Conservation (phyloP, 352 stramenopile genomes). For the Globisporangium mamillatum region DNA sequence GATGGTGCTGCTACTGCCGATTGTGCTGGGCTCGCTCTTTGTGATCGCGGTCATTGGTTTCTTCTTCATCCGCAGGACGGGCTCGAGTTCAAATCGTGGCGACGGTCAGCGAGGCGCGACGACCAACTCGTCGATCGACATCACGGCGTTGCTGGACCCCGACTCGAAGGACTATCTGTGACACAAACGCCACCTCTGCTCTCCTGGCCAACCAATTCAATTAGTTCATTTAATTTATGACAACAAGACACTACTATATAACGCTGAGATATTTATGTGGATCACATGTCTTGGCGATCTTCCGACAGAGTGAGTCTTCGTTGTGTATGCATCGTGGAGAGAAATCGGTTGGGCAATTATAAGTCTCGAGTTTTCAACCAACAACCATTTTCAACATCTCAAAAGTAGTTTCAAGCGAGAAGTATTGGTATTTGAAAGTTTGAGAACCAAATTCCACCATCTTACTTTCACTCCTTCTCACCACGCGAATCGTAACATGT, state of each 20-base stretch:
- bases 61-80: not conserved
- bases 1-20: conserved; percentile 8
- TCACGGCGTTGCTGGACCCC: not conserved
- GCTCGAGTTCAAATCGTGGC: not conserved
- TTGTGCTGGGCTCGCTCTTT: conserved; percentile 9
- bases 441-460: not conserved
- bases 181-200: not conserved
- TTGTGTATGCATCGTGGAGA: not conserved
- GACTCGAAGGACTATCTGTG: not conserved
- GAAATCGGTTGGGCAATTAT: too few relatives aligned
- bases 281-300: not conserved
- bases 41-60: conserved; percentile 9
- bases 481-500: not conserved
- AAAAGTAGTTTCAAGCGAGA: not conserved
- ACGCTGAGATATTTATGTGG: not conserved
- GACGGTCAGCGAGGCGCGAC: not conserved
- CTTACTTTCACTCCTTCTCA: not conserved
- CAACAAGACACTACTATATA: not conserved
- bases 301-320: not conserved
- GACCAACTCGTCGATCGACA: conserved; percentile 4
- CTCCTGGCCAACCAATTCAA: too few relatives aligned
- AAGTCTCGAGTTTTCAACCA: too few relatives aligned
- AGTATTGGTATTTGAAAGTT: not conserved
- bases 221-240: not conserved
- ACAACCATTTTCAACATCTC: too few relatives aligned